Evolutionary conservation across 371 early-diverging fungal species (phyloP).

Genomic region (Syncephalis plumigaleata): DNA sequence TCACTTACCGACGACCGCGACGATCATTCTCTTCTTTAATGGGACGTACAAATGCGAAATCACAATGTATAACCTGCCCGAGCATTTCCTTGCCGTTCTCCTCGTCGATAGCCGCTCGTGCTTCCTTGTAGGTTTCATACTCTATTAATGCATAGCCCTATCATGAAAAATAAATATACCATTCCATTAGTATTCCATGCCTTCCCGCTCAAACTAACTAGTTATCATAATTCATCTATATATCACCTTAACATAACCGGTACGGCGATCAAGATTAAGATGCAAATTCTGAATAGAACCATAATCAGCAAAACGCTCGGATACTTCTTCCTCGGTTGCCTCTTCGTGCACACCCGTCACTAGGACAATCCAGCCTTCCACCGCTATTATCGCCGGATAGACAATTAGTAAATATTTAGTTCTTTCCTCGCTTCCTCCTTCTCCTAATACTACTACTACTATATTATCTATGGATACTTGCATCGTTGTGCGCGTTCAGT

Average conservation of each 20-base stretch:
- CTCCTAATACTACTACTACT: neutral
- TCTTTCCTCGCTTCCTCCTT: neutral
- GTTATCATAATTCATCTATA: neutral
- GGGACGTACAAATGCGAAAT: slow-evolving; percentile 62
- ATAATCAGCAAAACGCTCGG: slow-evolving; percentile 75
- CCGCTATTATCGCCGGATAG: slow-evolving; percentile 23
- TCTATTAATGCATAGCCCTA: slow-evolving; percentile 91
- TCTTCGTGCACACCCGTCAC: slow-evolving; percentile 88
- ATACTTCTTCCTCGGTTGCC: slow-evolving; percentile 79
- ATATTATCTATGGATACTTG: slow-evolving; percentile 12
- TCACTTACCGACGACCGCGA: neutral
- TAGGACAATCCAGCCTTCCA: slow-evolving; percentile 91
- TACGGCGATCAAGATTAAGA: slow-evolving; percentile 81
- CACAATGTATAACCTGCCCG: slow-evolving; percentile 47
- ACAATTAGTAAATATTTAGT: neutral
- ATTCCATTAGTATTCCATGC: neutral
- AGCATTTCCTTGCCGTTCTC: slow-evolving; percentile 52
- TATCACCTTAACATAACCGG: slow-evolving; percentile 83
- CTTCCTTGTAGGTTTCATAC: slow-evolving; percentile 67
- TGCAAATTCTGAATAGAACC: slow-evolving; percentile 80
- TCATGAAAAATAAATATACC: neutral
- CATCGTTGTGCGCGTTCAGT: slow-evolving; percentile 36
- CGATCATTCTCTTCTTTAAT: slow-evolving; percentile 1
- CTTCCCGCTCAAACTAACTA: too few relatives aligned
- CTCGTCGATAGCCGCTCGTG: slow-evolving; percentile 56